phyloP scores from a whole-genome alignment of 2,329 filamentous ascomycete species.

The Trichoderma sp. region DNA sequence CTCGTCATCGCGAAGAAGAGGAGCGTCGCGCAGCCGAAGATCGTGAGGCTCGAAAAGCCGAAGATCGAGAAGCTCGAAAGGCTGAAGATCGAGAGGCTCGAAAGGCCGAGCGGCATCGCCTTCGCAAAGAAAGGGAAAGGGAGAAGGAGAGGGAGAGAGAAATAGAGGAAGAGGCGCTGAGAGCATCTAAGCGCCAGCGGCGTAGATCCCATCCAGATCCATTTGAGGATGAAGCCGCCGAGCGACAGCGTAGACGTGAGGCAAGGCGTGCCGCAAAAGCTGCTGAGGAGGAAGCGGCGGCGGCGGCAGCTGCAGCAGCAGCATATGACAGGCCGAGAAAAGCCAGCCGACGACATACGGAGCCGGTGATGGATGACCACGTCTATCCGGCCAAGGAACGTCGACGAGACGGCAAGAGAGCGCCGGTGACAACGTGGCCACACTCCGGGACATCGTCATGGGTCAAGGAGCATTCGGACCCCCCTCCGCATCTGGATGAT shows the following conservation, averaged over 20 bases:
- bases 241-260: slow-evolving; percentile 53
- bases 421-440: slow-evolving; percentile 50
- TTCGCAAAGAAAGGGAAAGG: slow-evolving; percentile 47
- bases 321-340: slow-evolving; percentile 31
- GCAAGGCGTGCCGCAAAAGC: slow-evolving; percentile 46
- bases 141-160: slow-evolving; percentile 35
- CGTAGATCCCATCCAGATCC: slow-evolving; percentile 45
- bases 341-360: slow-evolving; percentile 41
- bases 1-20: slow-evolving; percentile 47
- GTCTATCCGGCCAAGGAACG: slow-evolving; percentile 42
- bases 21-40: slow-evolving; percentile 50
- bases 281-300: slow-evolving; percentile 37
- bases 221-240: slow-evolving; percentile 50
- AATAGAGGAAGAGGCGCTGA: slow-evolving; percentile 46
- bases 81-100: slow-evolving; percentile 33
- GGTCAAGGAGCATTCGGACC: slow-evolving; percentile 64
- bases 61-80: slow-evolving; percentile 46
- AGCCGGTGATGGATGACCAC: slow-evolving; percentile 44
- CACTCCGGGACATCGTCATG: slow-evolving; percentile 63
- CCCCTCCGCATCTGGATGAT: slow-evolving; percentile 46
- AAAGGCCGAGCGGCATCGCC: slow-evolving; percentile 46
- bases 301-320: slow-evolving; percentile 20
- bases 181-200: slow-evolving; percentile 47
- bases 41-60: slow-evolving; percentile 28
- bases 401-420: slow-evolving; percentile 35